Evolutionary conservation across 305 asterid species (phyloP).

Genomic region (Caryopteris hybrid): DNA sequence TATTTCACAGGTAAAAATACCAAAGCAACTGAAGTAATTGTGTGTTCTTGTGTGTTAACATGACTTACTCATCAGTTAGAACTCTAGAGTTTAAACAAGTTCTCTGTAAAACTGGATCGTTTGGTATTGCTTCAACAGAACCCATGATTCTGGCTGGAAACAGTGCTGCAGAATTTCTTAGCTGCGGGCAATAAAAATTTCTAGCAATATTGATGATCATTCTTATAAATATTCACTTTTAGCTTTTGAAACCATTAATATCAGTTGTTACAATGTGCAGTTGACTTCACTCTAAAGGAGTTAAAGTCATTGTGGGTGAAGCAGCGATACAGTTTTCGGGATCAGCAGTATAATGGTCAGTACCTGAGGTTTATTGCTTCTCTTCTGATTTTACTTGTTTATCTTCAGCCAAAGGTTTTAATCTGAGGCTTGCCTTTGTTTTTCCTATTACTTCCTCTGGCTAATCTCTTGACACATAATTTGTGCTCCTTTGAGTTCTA

Average conservation of each 20-base stretch:
- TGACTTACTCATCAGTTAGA: neutral
- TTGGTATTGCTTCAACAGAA: no score
- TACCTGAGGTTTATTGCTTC: slow-evolving; percentile 17
- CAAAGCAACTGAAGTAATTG: neutral
- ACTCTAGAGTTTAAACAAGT: neutral
- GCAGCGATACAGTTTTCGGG: slow-evolving; percentile 68
- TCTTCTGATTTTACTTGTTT: slow-evolving; percentile 1
- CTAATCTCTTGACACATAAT: neutral
- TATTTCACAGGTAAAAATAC: slow-evolving; percentile 52
- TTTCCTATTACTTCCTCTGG: neutral
- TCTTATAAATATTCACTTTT: neutral
- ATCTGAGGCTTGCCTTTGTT: neutral
- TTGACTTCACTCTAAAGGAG: slow-evolving; percentile 77
- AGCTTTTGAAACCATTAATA: neutral
- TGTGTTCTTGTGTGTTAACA: neutral
- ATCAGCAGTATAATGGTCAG: slow-evolving; percentile 75
- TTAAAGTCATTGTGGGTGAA: slow-evolving; percentile 59
- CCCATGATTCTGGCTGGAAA: neutral
- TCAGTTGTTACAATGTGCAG: slow-evolving; percentile 32
- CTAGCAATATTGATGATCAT: neutral
- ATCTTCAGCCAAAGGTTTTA: neutral
- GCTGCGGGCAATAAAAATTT: neutral
- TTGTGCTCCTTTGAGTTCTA: neutral
- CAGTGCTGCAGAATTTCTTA: neutral
- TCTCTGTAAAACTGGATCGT: neutral